Evolutionary conservation across 164 flowering plant species (phyloP).

Genomic region (Echeveria elegans): DNA sequence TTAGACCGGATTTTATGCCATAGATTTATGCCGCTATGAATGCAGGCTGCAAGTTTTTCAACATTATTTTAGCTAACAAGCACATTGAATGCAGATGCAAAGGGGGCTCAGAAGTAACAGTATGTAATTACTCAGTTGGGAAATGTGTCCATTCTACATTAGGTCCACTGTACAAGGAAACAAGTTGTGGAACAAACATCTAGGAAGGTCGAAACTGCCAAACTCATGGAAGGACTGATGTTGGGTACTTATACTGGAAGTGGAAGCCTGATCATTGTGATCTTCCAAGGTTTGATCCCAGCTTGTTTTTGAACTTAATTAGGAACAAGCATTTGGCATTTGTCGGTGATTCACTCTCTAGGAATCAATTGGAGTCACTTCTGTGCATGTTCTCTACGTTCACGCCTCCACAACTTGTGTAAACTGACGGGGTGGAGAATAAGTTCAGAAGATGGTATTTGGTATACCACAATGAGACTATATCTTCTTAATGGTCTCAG

Average conservation of each 20-base stretch:
- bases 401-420: constrained; percentile 51
- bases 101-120: constrained; percentile 4
- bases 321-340: constrained; percentile 64
- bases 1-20: background rate
- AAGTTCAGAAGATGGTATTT: constrained; percentile 74
- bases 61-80: background rate
- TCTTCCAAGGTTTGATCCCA: constrained; percentile 60
- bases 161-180: constrained; percentile 69
- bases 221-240: constrained; percentile 69
- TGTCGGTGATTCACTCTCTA: constrained; percentile 91
- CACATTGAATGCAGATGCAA: constrained; percentile 18
- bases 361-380: constrained; percentile 92
- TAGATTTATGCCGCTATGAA: background rate
- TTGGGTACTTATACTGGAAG: constrained; percentile 60
- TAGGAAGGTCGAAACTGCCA: constrained; percentile 86
- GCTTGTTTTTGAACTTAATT: constrained; percentile 42
- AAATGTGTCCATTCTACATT: constrained; percentile 52
- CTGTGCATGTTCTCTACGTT: constrained; percentile 56
- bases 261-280: constrained; percentile 69
- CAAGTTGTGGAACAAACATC: constrained; percentile 70
- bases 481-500: constrained; percentile 88
- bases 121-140: constrained; percentile 61
- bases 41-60: background rate
- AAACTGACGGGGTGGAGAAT: constrained; percentile 53
- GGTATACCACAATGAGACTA: constrained; percentile 41